Evolutionary conservation across 306 rosid genomes (phyloP), one percentile per base, ranked within the genome.

Genomic region (Inga laurina): DNA sequence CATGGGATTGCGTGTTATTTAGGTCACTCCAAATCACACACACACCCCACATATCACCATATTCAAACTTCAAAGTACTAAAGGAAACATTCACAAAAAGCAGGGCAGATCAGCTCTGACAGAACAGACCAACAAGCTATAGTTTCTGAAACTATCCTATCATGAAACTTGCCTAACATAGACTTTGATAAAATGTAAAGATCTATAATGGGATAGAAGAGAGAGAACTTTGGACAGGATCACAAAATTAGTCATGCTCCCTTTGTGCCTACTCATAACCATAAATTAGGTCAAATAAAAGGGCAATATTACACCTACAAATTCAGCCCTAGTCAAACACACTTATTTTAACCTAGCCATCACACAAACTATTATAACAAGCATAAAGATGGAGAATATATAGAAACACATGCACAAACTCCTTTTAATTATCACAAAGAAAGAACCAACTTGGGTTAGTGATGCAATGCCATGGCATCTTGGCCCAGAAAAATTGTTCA

Each of bases 401-500:
- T 2, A 64, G 18, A 30, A 14, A 62, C 18, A 27, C 35, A 62
- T 62, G 39, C 70, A 64, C 71, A 32, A 75, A n/a, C 22, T 61
- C 74, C 18, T 22, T 62, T 27, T 30, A 57, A 77, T 71, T 11
- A 64, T 35, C 62, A 52, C 73, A 71, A 48, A 39, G 76, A 35
- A 19, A 66, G 46, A 72, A 74, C 62, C 51, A 52, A 56, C 57
- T 82, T 46, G 27, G 51, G 72, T 51, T 48, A 35, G 37, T 68
- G 22, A 57, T 74, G 18, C 52, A 44, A 62, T 64, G 61, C 22
- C 30, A 46, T 61, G 48, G 27, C 69, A 65, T 14, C 21, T 77
- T 49, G 56, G 79, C 45, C 54, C 78, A 85, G 43, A 70, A 41
- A 21, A 70, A 70, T 70, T 39, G 32, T 41, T 39, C 51, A 70